phyloP scores from a whole-genome alignment of 352 stramenopile genomes.

The Globisporangium acanthophoron region DNA sequence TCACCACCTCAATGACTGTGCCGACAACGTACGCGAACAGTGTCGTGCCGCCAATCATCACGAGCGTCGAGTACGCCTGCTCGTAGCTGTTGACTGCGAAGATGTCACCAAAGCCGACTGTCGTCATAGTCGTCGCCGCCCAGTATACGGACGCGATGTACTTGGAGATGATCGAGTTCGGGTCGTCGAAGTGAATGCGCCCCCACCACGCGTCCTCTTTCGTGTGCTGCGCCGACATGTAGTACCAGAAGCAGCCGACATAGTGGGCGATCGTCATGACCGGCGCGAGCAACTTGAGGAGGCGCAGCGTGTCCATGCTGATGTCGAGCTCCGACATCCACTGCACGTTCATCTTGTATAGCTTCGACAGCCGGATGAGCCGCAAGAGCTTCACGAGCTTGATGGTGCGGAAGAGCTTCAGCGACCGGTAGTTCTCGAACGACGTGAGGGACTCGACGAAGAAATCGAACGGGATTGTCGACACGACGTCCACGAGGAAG shows the following conservation, averaged over 20 bases:
- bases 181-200: conserved; percentile 46
- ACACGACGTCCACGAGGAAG: conserved; percentile 82
- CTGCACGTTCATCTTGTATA: conserved; percentile 77
- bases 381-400: conserved; percentile 76
- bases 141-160: conserved; percentile 86
- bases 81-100: conserved; percentile 65
- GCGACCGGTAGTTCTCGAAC: conserved; percentile 36
- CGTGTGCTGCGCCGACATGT: conserved; percentile 51
- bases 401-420: conserved; percentile 67
- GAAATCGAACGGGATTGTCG: conserved; percentile 85
- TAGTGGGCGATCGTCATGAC: conserved; percentile 76
- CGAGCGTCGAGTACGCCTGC: conserved; percentile 73
- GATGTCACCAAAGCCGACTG: conserved; percentile 85
- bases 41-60: conserved; percentile 77
- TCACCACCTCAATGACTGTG: conserved; percentile 76
- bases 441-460: conserved; percentile 46
- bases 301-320: conserved; percentile 59
- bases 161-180: conserved; percentile 41
- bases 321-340: conserved; percentile 73
- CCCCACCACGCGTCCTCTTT: conserved; percentile 52
- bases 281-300: conserved; percentile 68
- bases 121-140: conserved; percentile 84
- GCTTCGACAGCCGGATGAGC: conserved; percentile 66
- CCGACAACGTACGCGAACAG: conserved; percentile 79
- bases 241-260: conserved; percentile 81